Percentiles rank a stretch among this genome's conserved stretches.
phyloP scores from a whole-genome alignment of 208 protist genomes.

The Phytomonas francai region DNA sequence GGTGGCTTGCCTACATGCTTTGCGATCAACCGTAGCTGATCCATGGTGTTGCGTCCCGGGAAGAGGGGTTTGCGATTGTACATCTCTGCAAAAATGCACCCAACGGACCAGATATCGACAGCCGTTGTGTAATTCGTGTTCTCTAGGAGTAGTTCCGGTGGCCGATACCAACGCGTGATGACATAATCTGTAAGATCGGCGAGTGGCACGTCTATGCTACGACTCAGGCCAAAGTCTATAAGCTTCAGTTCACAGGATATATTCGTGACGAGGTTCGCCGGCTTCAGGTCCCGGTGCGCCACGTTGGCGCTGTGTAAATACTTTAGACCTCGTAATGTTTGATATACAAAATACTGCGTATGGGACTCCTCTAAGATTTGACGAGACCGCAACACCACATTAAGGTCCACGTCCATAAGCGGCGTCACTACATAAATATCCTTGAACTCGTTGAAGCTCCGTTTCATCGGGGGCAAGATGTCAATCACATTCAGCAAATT shows the following conservation, averaged over 20 bases:
- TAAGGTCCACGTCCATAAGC: constrained; percentile 96
- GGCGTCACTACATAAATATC: constrained; percentile 96
- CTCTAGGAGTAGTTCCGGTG: constrained; percentile 90
- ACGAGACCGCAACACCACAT: constrained; percentile 85
- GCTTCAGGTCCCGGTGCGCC: constrained; percentile 88
- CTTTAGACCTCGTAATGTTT: constrained; percentile 85
- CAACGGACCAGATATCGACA: constrained; percentile 92
- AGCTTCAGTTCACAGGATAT: constrained; percentile 85
- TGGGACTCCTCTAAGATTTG: constrained; percentile 85
- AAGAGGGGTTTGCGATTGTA: constrained; percentile 87
- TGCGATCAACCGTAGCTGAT: constrained; percentile 90
- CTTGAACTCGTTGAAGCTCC: constrained; percentile 87
- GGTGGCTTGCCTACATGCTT: constrained; percentile 92
- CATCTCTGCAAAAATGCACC: constrained; percentile 96
- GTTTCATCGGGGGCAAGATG: constrained; percentile 86
- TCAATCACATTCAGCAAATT: constrained; percentile 91
- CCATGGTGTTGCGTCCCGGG: constrained; percentile 85
- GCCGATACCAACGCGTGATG: constrained; percentile 93
- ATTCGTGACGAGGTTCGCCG: constrained; percentile 84
- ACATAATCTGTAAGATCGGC: constrained; percentile 88
- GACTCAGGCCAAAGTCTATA: constrained; percentile 89
- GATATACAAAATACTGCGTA: constrained; percentile 84
- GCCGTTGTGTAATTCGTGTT: constrained; percentile 78
- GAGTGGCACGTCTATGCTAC: constrained; percentile 74
- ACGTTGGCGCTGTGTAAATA: constrained; percentile 88